Base-by-base conservation (phyloP, 2,329 filamentous ascomycete genomes). In the Chlorencoelia australis region DNA sequence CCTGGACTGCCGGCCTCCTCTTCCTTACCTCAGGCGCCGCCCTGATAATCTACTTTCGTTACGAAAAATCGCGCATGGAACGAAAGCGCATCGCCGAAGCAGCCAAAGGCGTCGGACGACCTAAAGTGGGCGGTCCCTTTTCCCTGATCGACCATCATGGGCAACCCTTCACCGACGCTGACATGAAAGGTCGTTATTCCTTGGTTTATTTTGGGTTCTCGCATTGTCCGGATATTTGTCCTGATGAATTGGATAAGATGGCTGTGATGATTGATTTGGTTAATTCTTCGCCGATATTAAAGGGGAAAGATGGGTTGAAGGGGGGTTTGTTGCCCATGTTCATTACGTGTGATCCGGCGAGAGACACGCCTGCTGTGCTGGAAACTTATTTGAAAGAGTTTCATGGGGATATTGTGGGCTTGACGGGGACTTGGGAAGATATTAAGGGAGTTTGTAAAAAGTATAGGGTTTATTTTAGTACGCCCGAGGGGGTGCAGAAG, bases 211-310 rank as follows among this genome's bases (percentile, higher is more conserved):
- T 98, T 59, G 91, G 91, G 54, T 98, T 98, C 71, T 89, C 86
- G 7, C 88, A 95, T 62, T 98, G 91, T 59, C 91, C 91, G 16
- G 91, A 98, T 59, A 98, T 98, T 58, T 98, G 91, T 67, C 91
- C 91, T 21, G 91, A 98, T 56, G 91, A 98, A 64, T 80, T 98
- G 52, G 91, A 98, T 67, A 98, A 98, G 68, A 95, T 98, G 88
- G 84, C 89, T n/a, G 71, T 72, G 40, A 94, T 96, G 75, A 82
- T 93, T 55, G 87, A 98, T 56, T 67, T 73, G 5, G 70, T 80
- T 29, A 66, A 77, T 48, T 64, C 64, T 13, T 42, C 44, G 9
- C 16, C 43, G 13, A n/a, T n/a, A n/a, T n/a, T n/a, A n/a, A n/a
- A n/a, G n/a, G n/a, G n/a, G n/a, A n/a, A n/a, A n/a, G n/a, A n/a